phyloP scores from a whole-genome alignment of 345 rosid genomes.

The Citrus reticulata region DNA sequence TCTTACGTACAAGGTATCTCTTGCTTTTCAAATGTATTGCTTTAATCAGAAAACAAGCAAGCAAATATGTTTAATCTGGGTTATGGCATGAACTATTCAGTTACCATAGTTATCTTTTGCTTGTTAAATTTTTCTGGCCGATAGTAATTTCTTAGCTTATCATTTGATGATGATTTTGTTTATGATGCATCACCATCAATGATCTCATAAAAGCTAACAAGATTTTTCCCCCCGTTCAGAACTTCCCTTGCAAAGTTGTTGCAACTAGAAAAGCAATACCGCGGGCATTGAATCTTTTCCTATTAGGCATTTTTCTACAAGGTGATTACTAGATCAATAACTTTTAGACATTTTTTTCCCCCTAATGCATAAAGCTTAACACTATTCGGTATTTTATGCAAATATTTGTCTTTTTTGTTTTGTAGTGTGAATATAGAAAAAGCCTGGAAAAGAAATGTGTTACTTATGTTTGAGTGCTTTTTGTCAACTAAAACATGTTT shows the following conservation, averaged over 20 bases:
- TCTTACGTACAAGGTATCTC: constrained; percentile 68
- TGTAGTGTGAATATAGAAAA: background rate
- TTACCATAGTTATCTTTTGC: background rate
- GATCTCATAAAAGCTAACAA: background rate
- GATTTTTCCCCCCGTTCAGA: constrained; percentile 32
- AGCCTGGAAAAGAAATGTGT: background rate
- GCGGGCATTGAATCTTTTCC: constrained; percentile 55
- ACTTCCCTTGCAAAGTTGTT: constrained; percentile 38
- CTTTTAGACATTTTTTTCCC: background rate
- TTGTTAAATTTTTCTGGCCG: background rate
- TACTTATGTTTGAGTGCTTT: background rate
- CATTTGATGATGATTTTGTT: background rate
- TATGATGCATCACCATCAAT: background rate
- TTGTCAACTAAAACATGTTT: background rate
- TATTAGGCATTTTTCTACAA: constrained; percentile 77
- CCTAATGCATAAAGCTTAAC: background rate
- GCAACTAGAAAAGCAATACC: constrained; percentile 69
- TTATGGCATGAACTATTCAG: background rate
- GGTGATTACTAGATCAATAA: constrained; percentile 29
- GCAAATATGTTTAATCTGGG: background rate
- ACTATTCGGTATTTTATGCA: background rate
- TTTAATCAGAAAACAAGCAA: background rate
- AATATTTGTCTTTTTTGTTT: background rate
- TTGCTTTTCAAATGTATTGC: constrained; percentile 1
- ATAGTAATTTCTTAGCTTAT: background rate